Evolutionary conservation across 2,329 filamentous ascomycete species (phyloP).

Genomic region (Lachnellula occidentalis): DNA sequence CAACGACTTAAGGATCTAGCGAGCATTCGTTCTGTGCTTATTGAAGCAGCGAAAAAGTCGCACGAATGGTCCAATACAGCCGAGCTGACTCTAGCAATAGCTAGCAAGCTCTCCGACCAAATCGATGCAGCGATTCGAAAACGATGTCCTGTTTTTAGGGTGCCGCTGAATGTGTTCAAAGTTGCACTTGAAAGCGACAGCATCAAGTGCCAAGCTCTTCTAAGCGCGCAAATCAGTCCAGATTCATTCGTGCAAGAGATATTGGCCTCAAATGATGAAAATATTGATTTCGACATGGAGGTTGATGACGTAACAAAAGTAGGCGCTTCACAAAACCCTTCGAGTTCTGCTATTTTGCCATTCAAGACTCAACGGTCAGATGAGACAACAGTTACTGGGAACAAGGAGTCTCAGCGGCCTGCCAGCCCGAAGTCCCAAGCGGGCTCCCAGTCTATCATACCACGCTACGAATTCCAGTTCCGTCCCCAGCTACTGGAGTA

Average conservation of each 20-base stretch:
- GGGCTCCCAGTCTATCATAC: too few species aligned
- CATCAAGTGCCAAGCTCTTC: neutral
- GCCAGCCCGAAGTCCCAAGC: neutral
- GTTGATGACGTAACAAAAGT: conserved; percentile 3
- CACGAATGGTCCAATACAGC: neutral
- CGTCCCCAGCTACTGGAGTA: too few species aligned
- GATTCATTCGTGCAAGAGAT: neutral
- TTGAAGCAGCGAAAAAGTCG: neutral
- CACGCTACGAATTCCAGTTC: too few species aligned
- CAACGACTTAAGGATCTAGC: neutral
- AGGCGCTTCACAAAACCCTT: conserved; percentile 1
- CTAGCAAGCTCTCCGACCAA: too few species aligned
- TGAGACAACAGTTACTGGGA: neutral
- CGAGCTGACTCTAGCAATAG: too few species aligned
- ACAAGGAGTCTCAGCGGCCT: neutral
- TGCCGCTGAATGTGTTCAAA: too few species aligned
- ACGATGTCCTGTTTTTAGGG: too few species aligned
- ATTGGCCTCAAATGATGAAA: neutral
- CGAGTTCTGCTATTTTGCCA: neutral
- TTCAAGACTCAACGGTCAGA: neutral
- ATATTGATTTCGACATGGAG: neutral
- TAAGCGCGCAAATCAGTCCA: neutral
- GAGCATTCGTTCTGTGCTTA: neutral
- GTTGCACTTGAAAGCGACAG: too few species aligned
- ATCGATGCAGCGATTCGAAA: too few species aligned